These are phyloP conservation scores for Citrullus amarus DNA, from an alignment of 306 rosid species.

Conservation along the genomic window DNA sequence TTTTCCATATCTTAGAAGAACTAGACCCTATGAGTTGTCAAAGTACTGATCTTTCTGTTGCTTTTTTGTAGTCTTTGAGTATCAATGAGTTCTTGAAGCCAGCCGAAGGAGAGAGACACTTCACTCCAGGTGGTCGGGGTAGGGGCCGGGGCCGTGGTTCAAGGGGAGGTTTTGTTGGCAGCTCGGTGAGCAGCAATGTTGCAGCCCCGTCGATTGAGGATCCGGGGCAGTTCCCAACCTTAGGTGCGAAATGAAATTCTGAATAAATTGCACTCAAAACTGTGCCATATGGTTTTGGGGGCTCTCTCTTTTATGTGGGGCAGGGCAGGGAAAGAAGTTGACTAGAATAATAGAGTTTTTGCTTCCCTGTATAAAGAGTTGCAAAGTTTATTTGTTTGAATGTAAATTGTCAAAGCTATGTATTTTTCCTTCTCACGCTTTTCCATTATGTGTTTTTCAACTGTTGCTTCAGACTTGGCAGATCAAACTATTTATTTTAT, in stretches of 20 bases:
- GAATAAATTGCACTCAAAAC: conserved; percentile 10
- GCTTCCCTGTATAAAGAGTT: background rate
- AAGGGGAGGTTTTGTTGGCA: conserved; percentile 50
- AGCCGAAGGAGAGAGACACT: conserved; percentile 60
- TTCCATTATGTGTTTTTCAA: background rate
- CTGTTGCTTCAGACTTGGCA: background rate
- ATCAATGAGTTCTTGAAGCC: conserved; percentile 90
- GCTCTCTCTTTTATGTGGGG: conserved; percentile 18
- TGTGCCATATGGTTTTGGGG: conserved; percentile 34
- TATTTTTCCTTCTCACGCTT: background rate
- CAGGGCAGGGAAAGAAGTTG: conserved; percentile 35
- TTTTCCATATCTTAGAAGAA: background rate
- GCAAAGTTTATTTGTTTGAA: background rate
- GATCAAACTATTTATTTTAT: background rate
- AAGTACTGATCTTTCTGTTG: background rate
- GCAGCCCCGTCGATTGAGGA: conserved; percentile 77
- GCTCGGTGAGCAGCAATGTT: conserved; percentile 21
- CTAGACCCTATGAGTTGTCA: too few species aligned
- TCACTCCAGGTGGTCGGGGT: conserved; percentile 50
- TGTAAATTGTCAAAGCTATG: background rate
- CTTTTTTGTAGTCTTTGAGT: conserved; percentile 44
- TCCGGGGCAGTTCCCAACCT: conserved; percentile 69
- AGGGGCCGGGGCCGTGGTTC: conserved; percentile 73
- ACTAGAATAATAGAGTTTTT: background rate
- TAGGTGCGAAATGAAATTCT: conserved; percentile 66